Evolutionary conservation across 169 alveolate genomes (phyloP).

Genomic region (Plasmodium cynomolgi): DNA sequence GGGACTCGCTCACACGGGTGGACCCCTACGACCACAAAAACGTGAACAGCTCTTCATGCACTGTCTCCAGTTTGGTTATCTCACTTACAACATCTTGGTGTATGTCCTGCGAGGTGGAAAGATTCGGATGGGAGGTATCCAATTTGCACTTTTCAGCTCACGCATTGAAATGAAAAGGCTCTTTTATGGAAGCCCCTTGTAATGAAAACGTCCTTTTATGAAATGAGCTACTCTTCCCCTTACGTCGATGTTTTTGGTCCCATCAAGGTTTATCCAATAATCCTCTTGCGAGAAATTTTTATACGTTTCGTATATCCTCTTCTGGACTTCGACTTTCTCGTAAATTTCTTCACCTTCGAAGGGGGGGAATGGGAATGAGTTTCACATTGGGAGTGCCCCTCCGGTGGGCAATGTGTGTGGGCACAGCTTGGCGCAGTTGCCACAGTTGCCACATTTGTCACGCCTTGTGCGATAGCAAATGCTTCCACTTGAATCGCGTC

Average conservation of each 20-base stretch:
- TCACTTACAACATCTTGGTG: slow-evolving; percentile 24
- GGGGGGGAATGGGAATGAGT: background rate
- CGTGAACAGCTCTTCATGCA: slow-evolving; percentile 5
- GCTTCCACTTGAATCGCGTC: background rate
- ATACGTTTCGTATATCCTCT: slow-evolving; percentile 49
- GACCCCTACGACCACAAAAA: slow-evolving; percentile 56
- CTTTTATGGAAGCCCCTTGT: background rate
- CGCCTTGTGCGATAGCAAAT: background rate
- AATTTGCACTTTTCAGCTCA: background rate
- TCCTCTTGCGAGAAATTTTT: slow-evolving; percentile 33
- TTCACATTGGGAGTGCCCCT: background rate
- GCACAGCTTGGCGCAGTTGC: background rate
- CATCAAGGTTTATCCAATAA: slow-evolving; percentile 72
- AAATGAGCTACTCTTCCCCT: background rate
- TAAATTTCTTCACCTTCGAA: slow-evolving; percentile 65
- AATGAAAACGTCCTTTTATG: background rate
- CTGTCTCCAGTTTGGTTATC: background rate
- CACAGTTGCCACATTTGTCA: background rate
- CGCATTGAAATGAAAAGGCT: background rate
- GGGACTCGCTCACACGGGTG: background rate
- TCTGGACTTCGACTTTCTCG: slow-evolving; percentile 68
- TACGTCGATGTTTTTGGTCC: slow-evolving; percentile 72
- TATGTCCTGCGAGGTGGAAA: slow-evolving; percentile 21
- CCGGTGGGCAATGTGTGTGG: background rate
- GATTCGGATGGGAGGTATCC: background rate